phyloP scores from a whole-genome alignment of 2,329 filamentous ascomycete species.

The Aspergillus pseudotamarii region DNA sequence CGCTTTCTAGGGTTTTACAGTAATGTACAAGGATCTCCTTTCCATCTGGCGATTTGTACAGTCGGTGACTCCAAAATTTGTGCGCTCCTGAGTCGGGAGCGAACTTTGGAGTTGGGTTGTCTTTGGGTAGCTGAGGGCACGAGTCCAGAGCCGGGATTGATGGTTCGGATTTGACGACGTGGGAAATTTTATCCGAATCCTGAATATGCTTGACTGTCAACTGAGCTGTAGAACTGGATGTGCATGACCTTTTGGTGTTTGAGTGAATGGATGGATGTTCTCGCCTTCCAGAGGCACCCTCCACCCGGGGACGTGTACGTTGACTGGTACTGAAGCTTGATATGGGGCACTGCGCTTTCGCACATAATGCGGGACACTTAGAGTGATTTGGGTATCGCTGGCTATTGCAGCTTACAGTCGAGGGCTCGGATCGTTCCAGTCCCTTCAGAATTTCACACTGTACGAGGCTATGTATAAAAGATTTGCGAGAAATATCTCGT shows the following conservation, averaged over 20 bases:
- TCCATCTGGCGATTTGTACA: slow-evolving; percentile 51
- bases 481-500: not conserved
- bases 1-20: slow-evolving; percentile 67
- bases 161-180: not conserved
- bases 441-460: not conserved
- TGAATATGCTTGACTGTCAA: not conserved
- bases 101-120: not conserved
- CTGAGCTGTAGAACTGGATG: not conserved
- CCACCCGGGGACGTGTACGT: not conserved
- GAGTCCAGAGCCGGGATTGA: not conserved
- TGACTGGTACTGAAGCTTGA: not conserved
- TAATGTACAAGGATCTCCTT: slow-evolving; percentile 73
- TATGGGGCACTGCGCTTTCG: not conserved
- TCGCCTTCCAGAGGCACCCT: not conserved
- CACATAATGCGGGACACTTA: not conserved
- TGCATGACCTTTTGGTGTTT: not conserved
- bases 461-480: not conserved
- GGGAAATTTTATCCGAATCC: not conserved
- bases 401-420: not conserved
- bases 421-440: not conserved
- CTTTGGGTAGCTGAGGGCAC: not conserved
- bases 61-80: slow-evolving; percentile 37
- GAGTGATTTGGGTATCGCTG: not conserved
- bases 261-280: not conserved
- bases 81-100: not conserved